Evolutionary conservation across 352 stramenopile genomes (phyloP).

Genomic region (Phytophthora macrochlamydospora): DNA sequence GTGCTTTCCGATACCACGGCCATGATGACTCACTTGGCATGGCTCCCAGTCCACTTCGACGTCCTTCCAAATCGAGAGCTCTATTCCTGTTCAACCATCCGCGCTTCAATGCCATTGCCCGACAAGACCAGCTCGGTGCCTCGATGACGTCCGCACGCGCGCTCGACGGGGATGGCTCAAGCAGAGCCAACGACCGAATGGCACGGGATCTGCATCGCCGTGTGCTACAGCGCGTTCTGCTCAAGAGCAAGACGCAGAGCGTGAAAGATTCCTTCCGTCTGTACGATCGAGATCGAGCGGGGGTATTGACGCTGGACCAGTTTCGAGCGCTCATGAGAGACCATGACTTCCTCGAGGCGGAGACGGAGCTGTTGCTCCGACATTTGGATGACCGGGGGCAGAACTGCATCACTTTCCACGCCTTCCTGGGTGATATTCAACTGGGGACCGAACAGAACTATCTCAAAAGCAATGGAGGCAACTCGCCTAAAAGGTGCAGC

Average conservation of each 20-base stretch:
- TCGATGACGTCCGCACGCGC: conserved; percentile 20
- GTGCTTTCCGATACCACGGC: background rate
- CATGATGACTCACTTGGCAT: no score
- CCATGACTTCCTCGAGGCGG: conserved; percentile 52
- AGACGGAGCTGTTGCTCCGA: conserved; percentile 56
- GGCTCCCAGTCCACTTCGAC: background rate
- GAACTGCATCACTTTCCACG: conserved; percentile 56
- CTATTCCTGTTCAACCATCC: background rate
- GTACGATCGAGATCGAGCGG: conserved; percentile 57
- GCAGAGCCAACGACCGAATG: conserved; percentile 1
- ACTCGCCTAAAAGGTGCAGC: conserved; percentile 48
- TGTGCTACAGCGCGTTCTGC: conserved; percentile 59
- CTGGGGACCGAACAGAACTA: conserved; percentile 51
- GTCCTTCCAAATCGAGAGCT: background rate
- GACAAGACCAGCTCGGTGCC: background rate
- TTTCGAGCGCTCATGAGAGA: conserved; percentile 61
- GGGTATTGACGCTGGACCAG: conserved; percentile 48
- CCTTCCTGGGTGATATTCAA: conserved; percentile 50
- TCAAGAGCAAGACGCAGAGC: conserved; percentile 57
- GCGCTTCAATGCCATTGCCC: background rate
- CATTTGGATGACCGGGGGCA: conserved; percentile 44
- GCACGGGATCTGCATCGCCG: conserved; percentile 59
- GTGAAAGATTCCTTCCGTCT: conserved; percentile 73
- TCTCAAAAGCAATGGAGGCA: conserved; percentile 18
- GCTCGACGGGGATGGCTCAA: background rate